Evolutionary conservation across 164 flowering plant species (phyloP), one percentile per base, ranked within the genome.

Genomic region (Piper betle): DNA sequence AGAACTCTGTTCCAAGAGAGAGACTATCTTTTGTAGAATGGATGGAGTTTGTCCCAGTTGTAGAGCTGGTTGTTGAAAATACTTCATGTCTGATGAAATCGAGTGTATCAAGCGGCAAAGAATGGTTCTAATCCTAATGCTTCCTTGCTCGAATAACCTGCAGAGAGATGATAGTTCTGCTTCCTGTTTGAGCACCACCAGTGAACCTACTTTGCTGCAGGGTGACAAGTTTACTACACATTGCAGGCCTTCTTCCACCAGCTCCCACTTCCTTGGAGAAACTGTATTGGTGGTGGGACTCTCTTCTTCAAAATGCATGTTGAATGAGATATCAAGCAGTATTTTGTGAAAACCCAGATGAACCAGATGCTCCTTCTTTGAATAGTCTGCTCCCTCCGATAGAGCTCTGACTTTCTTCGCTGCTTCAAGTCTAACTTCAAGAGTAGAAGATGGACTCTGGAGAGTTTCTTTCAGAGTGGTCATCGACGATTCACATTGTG

Each of bases 61-160:
- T 2, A 48, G 48, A 52, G 74, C 72, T 0, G 81, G 79, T 52
- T 76, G 78, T 46, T 64, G 67, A 7, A 25, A 25, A 25, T 79
- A 75, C 41, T 75, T 72, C 4, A 52, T 19, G 10, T 74, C 75
- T 37, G 79, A 68, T 57, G 81, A 64, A 33, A 78, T 69, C 63
- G 69, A 72, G 39, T 77, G 84, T 1, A 87, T 58, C 6, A 84
- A 39, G 37, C 65, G 57, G 42, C 95, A 87, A 55, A 87, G 57
- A 19, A 71, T 65, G 37, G 40, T 72, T 70, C 74, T 80, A 65
- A 77, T 75, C 61, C 11, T 37, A 8, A 25, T 16, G 4, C 38
- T 75, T 0, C 85, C 91, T 0, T 71, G 68, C 12, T 77, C 62
- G 39, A 85, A 72, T 54, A 85, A 60, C 50, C 19, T 37, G 6